A percentile compares a stretch with the other conserved stretches of the same genome.
Evolutionary conservation across 495 filamentous ascomycete genomes (phyloP).

Genomic region (Alectoria sarmentosa): DNA sequence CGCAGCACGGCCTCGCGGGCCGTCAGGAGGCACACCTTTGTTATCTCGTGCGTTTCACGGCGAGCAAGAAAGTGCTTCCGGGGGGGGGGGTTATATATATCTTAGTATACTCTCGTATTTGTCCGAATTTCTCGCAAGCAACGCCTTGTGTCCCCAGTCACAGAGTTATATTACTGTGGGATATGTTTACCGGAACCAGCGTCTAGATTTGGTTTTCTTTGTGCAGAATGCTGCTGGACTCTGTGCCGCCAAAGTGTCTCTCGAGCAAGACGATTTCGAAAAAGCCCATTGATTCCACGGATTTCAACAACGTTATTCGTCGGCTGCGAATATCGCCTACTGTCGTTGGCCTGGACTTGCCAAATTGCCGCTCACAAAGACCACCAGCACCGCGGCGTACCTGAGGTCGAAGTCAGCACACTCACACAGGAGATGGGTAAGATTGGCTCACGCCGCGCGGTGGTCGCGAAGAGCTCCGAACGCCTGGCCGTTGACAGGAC

Average conservation of each 20-base stretch:
- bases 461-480: conserved; percentile 15
- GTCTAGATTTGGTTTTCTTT: too few relatives aligned
- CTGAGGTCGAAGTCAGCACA: conserved; percentile 3
- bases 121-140: too few relatives aligned
- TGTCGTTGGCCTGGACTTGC: conserved; percentile 10
- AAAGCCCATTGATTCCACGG: background rate
- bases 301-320: background rate
- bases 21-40: too few relatives aligned
- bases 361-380: conserved; percentile 17
- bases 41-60: too few relatives aligned
- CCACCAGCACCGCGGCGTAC: conserved; percentile 15
- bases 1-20: too few relatives aligned
- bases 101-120: too few relatives aligned
- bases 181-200: too few relatives aligned
- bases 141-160: too few relatives aligned
- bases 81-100: too few relatives aligned
- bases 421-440: background rate
- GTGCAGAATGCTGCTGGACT: background rate
- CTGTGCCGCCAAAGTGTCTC: background rate
- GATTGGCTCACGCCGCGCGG: conserved; percentile 10
- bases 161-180: too few relatives aligned
- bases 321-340: background rate
- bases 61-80: too few relatives aligned
- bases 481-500: conserved; percentile 12
- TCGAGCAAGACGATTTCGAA: background rate